Evolutionary conservation across 768 basidiomycete genomes (phyloP).

Genomic region (Podaxis sp.): DNA sequence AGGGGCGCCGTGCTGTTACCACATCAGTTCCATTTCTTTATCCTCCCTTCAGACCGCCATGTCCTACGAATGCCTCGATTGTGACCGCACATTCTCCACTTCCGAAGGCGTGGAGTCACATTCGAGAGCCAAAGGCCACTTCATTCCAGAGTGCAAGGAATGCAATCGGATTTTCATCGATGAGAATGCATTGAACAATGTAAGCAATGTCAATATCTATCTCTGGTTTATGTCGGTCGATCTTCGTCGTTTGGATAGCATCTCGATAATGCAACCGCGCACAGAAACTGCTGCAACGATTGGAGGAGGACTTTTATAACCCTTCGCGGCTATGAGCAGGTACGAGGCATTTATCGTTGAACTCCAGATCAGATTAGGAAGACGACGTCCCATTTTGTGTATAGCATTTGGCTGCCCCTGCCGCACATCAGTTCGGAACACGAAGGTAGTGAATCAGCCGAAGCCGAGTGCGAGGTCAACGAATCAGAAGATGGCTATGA

Average conservation of each 20-base stretch:
- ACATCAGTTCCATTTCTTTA: too few species aligned
- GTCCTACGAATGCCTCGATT: slow-evolving; percentile 7
- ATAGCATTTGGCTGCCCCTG: not conserved
- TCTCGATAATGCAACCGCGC: not conserved
- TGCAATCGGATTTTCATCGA: slow-evolving; percentile 4
- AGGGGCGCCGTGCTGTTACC: too few species aligned
- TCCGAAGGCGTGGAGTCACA: not conserved
- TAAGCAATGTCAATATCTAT: not conserved
- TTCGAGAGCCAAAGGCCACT: slow-evolving; percentile 7
- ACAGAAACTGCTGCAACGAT: not conserved
- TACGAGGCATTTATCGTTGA: not conserved
- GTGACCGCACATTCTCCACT: slow-evolving; percentile 5
- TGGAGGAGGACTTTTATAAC: not conserved
- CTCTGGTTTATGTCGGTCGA: not conserved
- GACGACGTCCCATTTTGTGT: not conserved
- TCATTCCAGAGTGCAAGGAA: not conserved
- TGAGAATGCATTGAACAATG: not conserved
- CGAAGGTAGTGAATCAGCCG: not conserved
- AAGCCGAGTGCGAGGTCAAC: too few species aligned
- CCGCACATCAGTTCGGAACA: not conserved
- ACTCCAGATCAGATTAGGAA: not conserved
- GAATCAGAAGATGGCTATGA: too few species aligned
- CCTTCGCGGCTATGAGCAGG: not conserved
- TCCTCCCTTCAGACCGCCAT: not conserved
- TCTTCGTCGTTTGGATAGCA: not conserved